Conservation (phyloP, 148 eudicot species). For the Selenicereus undatus region DNA sequence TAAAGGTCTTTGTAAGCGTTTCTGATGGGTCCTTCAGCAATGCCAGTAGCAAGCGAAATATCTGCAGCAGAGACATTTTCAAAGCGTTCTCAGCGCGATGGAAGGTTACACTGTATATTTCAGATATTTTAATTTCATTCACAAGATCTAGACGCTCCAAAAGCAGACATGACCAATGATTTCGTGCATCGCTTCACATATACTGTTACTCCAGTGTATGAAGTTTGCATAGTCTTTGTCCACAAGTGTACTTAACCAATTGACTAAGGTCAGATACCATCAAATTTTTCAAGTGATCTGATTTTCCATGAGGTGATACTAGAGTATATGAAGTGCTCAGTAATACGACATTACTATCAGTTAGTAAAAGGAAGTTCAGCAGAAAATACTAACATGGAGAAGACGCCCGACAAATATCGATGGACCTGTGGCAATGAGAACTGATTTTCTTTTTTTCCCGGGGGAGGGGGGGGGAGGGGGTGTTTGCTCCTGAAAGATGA, state of each 20-base stretch:
- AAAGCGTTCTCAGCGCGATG: not conserved
- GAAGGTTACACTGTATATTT: not conserved
- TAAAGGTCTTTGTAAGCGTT: slow-evolving; percentile 81
- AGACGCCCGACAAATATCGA: not conserved
- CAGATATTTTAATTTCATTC: not conserved
- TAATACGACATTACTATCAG: not conserved
- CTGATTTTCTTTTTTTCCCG: not conserved
- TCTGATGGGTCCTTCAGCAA: slow-evolving; percentile 91
- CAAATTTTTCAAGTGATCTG: not conserved
- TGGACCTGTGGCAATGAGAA: not conserved
- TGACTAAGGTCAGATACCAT: not conserved
- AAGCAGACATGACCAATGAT: not conserved
- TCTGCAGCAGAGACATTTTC: slow-evolving; percentile 38
- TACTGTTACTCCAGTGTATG: not conserved
- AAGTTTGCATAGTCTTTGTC: not conserved
- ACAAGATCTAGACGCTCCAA: not conserved
- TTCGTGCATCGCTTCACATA: not conserved
- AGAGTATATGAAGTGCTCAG: not conserved
- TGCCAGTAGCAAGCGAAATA: slow-evolving; percentile 79
- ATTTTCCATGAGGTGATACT: not conserved
- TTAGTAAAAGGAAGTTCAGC: not conserved
- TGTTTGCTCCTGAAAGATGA: not conserved
- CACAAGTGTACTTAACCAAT: not conserved
- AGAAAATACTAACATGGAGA: not conserved
- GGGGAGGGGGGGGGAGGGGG: too few relatives aligned